A percentile compares a stretch with the other conserved stretches of the same genome.
Conservation (phyloP, 306 rosid genomes). For the Lithocarpus polystachyus region DNA sequence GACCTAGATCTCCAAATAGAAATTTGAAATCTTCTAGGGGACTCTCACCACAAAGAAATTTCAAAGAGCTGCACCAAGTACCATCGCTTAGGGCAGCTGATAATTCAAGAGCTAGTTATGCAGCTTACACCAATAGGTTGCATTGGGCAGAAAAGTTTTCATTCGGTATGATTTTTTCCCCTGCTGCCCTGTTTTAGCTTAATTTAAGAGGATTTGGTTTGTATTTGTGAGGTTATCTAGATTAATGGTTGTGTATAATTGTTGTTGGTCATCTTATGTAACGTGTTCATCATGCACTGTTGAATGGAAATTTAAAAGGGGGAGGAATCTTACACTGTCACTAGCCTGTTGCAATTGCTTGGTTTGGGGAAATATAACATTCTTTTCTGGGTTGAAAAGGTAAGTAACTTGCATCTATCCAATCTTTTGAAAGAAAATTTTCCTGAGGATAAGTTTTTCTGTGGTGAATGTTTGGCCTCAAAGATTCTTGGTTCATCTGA, state of each 20-base stretch:
- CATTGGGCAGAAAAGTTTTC: conserved; percentile 27
- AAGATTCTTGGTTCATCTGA: not conserved
- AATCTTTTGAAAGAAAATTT: not conserved
- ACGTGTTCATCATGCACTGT: not conserved
- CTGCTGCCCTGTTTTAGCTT: not conserved
- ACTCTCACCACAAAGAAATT: too few relatives aligned
- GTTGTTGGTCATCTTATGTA: not conserved
- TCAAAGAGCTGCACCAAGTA: too few relatives aligned
- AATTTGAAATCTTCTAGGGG: too few relatives aligned
- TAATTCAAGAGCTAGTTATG: too few relatives aligned
- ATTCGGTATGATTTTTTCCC: conserved; percentile 26
- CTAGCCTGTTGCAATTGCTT: conserved; percentile 54
- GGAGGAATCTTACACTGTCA: conserved; percentile 24
- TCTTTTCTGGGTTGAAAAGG: conserved; percentile 58
- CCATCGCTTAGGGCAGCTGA: too few relatives aligned
- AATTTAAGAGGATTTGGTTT: too few relatives aligned
- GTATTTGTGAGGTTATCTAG: not conserved
- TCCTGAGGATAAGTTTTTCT: not conserved
- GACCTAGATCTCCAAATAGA: conserved; percentile 11
- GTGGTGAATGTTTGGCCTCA: not conserved
- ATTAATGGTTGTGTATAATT: not conserved
- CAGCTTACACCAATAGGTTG: not conserved
- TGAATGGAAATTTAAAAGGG: not conserved
- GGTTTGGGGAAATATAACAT: conserved; percentile 50
- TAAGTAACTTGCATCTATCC: conserved; percentile 16